These are phyloP conservation scores for Aquilaria sinensis DNA, from an alignment of 345 rosid species.

Conservation along the genomic window DNA sequence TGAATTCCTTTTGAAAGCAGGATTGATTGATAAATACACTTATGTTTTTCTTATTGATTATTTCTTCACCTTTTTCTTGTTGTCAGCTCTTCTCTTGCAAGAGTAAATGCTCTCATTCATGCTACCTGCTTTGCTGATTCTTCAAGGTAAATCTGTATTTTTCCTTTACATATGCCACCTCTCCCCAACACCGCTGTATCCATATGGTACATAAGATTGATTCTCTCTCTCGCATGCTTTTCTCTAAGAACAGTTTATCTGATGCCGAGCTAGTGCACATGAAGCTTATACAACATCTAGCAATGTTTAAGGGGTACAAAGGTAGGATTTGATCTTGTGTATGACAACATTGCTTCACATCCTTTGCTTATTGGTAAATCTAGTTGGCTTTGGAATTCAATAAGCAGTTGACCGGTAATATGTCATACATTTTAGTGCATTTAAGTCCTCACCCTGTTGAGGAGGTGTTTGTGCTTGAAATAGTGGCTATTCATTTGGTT, in stretches of 20 bases:
- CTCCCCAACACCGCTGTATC: neutral
- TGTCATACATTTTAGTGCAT: neutral
- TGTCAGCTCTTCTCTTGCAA: constrained; percentile 78
- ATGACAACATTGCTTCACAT: constrained; percentile 3
- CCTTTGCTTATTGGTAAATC: neutral
- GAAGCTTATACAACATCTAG: constrained; percentile 92
- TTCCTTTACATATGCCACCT: neutral
- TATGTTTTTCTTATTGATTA: neutral
- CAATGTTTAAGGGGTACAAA: constrained; percentile 77
- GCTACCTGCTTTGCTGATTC: constrained; percentile 75
- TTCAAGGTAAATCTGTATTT: constrained; percentile 50
- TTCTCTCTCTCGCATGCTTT: constrained; percentile 12
- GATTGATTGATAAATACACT: constrained; percentile 9
- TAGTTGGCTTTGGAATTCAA: neutral
- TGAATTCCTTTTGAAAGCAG: no score
- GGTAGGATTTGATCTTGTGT: constrained; percentile 42
- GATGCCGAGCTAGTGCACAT: constrained; percentile 83
- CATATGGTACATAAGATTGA: constrained; percentile 10
- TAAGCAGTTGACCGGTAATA: no score
- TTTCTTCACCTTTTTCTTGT: neutral
- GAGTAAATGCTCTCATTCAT: constrained; percentile 70
- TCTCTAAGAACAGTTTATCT: constrained; percentile 42
- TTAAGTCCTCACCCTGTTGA: neutral
- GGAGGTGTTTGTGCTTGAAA: constrained; percentile 1
- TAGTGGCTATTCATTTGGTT: constrained; percentile 5